Base-by-base conservation (phyloP, 345 rosid genomes). In the Arabis alpina region DNA sequence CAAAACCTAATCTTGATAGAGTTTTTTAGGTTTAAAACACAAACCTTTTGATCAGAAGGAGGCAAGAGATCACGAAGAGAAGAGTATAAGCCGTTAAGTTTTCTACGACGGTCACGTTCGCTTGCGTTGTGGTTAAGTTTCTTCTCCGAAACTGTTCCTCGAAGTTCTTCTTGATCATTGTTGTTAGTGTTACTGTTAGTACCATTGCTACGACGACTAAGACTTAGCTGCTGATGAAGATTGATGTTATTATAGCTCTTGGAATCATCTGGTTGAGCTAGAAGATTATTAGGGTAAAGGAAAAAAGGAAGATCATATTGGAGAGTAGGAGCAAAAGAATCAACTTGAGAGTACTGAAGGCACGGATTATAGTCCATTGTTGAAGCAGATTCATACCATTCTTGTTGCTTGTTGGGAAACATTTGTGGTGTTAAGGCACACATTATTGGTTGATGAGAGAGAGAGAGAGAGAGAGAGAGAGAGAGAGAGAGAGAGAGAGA, bases 91-190 rank as follows among this genome's bases (percentile, higher is more conserved):
- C 19, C 23, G 57, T 86, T 90, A 48, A 90, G 79, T 73, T 81
- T 88, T 77, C 73, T 85, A 6, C 97, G 82, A 4, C 90, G 86
- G 27, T 79, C 77, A 0, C 90, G 83, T 53, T 90, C 97, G 3
- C 82, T 83, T 6, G 97, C 94, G 40, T 86, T 90, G 81, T 88
- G 97, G 56, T 80, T 79, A 15, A 90, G 81, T 84, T 86, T 88
- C 87, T 86, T 84, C 28, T 60, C 73, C 57, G 36, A 24, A 51
- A 69, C 82, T 47, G 70, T 13, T 34, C 30, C 59, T 47, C 45
- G 4, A 34, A 34, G 48, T 25, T 66, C 61, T 37, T 47, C 70
- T 28, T 54, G 47, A 37, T 54, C 58, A 45, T 10, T 53, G 47
- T 62, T 36, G 45, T 56, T 57, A 73, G 44, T 48, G 16, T 12